phyloP scores from a whole-genome alignment of 257 asterid genomes.

The Fraxinus americana region DNA sequence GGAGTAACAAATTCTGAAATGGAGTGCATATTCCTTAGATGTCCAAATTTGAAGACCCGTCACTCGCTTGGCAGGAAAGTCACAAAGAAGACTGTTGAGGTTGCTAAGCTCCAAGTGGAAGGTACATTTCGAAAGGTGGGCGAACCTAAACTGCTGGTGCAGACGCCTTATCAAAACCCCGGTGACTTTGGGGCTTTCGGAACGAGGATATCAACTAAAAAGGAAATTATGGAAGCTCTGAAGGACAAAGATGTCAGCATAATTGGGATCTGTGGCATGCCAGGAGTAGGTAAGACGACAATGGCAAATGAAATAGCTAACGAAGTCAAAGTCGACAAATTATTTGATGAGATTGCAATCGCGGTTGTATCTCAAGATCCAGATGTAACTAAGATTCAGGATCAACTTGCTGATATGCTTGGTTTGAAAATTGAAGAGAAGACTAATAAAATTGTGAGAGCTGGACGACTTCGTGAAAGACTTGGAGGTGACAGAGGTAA shows the following conservation, averaged over 20 bases:
- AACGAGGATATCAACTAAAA: neutral
- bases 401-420: slow-evolving; percentile 6
- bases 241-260: neutral
- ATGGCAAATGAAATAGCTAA: neutral
- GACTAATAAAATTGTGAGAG: neutral
- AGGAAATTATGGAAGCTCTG: neutral
- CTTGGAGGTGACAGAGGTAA: slow-evolving; percentile 16
- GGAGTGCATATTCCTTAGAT: neutral
- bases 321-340: neutral
- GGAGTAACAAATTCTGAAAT: neutral
- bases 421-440: neutral
- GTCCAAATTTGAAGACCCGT: neutral
- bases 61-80: slow-evolving; percentile 16
- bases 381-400: slow-evolving; percentile 9
- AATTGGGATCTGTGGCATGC: neutral
- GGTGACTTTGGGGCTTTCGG: neutral
- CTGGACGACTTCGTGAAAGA: slow-evolving; percentile 27
- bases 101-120: neutral
- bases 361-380: neutral
- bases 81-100: neutral
- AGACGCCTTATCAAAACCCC: neutral
- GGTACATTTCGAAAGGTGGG: neutral
- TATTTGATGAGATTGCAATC: slow-evolving; percentile 24
- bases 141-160: neutral
- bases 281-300: neutral